Evolutionary conservation across 164 flowering plant genomes (phyloP).

Genomic region (Chimonanthus praecox): DNA sequence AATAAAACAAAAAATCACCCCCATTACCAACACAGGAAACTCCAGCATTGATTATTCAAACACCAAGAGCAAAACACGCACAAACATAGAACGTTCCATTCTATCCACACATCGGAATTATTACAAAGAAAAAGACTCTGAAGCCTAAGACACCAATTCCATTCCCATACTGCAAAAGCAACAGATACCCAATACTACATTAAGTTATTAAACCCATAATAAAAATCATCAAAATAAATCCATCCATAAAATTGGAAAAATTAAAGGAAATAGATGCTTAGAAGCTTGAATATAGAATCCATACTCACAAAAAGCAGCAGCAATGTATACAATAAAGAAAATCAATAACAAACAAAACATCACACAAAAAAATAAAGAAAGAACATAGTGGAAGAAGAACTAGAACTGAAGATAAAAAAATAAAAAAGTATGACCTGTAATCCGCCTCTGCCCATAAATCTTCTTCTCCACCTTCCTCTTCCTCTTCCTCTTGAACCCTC

Average conservation of each 20-base stretch:
- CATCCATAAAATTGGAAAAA: neutral
- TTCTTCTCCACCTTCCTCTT: slow-evolving; percentile 35
- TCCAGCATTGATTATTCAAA: neutral
- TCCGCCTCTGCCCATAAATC: slow-evolving; percentile 24
- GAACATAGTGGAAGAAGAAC: neutral
- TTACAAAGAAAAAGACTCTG: neutral
- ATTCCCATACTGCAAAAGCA: neutral
- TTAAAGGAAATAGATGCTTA: neutral
- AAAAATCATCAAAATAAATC: no score
- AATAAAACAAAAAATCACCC: neutral
- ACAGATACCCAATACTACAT: neutral
- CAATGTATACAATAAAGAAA: slow-evolving; percentile 1
- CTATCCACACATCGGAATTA: neutral
- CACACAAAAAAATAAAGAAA: neutral
- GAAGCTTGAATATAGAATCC: neutral
- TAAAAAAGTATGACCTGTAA: slow-evolving; percentile 28
- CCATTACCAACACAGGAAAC: neutral
- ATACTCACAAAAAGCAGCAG: neutral
- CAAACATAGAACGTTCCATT: neutral
- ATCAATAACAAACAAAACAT: neutral
- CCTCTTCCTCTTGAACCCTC: slow-evolving; percentile 46
- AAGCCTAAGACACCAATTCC: neutral
- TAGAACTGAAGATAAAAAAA: slow-evolving; percentile 4
- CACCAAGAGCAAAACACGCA: neutral
- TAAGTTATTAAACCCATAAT: neutral